Base-by-base conservation (phyloP, 2,329 filamentous ascomycete genomes). In the Albifimbria verrucaria region DNA sequence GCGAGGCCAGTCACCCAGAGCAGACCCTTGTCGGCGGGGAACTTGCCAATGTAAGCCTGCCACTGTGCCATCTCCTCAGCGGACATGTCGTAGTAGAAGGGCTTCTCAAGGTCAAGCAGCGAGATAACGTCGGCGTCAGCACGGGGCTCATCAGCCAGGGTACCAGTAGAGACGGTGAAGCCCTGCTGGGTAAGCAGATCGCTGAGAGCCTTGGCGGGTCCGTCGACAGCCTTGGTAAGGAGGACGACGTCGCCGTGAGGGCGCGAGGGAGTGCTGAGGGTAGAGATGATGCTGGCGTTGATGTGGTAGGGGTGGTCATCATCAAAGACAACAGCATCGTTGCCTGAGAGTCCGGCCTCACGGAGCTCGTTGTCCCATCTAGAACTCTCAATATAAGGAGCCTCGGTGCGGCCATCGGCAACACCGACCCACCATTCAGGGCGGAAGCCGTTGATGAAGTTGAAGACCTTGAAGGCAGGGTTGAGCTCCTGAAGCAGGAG, bases 341-440 rank as follows among this genome's bases (percentile, higher is more conserved):
- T 47, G 18, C 44, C 52, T 15, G 53, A 50, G 51, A 69, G 71
- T 0, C 66, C 65, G 2, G 63, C 61, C 1, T 48, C 47, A 5
- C 56, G 55, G 2, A 72, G 55, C 20, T 68, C 63, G 1, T 21
- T 6, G 3, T 65, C 55, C 69, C 68, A 72, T 7, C 57, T 23
- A 1, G 57, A 46, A 0, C 55, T 26, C 0, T 55, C 26, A 17
- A 69, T 48, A 18, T 63, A 65, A 1, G 69, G 68, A 42, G 63
- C 60, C 1, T 60, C 53, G 1, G 52, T 7, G 7, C 68, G 63
- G 3, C 55, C 57, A n/a, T 71, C 66, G 1, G 59, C 58, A 3
- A 49, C 55, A 6, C 70, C 68, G 9, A 66, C 55, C 72, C 72
- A 75, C 71, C 72, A 75, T 2, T 63, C 64, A 0, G 63, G 55